These are phyloP conservation scores for Parasitella parasitica DNA, from an alignment of 371 early-diverging fungal species.

Conservation along the genomic window DNA sequence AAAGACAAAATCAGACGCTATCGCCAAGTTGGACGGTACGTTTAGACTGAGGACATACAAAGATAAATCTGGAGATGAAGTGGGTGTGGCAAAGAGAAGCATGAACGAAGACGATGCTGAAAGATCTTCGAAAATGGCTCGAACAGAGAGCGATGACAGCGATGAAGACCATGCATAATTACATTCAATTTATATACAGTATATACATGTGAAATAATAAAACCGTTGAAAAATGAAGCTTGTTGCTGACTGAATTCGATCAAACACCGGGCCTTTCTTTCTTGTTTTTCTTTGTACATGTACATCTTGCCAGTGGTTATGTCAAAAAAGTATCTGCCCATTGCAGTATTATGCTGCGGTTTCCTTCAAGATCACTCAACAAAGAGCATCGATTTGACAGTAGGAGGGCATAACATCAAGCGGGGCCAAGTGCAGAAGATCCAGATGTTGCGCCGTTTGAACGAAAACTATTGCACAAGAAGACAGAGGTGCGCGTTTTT, in stretches of 20 bases:
- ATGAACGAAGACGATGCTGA: slow-evolving; percentile 23
- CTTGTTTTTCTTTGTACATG: too few species aligned
- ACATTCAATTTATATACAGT: background rate
- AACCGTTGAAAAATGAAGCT: background rate
- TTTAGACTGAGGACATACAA: slow-evolving; percentile 37
- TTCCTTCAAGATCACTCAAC: background rate
- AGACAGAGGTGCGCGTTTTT: background rate
- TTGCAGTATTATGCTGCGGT: too few species aligned
- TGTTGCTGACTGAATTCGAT: too few species aligned
- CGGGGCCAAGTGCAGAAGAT: slow-evolving; percentile 3
- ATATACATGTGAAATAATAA: background rate
- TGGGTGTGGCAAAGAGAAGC: slow-evolving; percentile 22
- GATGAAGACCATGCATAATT: slow-evolving; percentile 31
- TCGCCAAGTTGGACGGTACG: slow-evolving; percentile 73
- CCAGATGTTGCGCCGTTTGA: background rate
- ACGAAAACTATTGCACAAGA: background rate
- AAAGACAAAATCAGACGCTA: slow-evolving; percentile 73
- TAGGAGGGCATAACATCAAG: too few species aligned
- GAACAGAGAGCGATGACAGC: slow-evolving; percentile 28
- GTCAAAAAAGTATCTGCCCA: too few species aligned
- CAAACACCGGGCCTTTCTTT: too few species aligned
- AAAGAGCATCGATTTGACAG: background rate
- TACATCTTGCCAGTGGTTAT: too few species aligned
- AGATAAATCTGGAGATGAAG: slow-evolving; percentile 10
- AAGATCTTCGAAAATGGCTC: slow-evolving; percentile 22